Conservation (phyloP, 2,329 filamentous ascomycete genomes). For the Amauroascus verrucosus region DNA sequence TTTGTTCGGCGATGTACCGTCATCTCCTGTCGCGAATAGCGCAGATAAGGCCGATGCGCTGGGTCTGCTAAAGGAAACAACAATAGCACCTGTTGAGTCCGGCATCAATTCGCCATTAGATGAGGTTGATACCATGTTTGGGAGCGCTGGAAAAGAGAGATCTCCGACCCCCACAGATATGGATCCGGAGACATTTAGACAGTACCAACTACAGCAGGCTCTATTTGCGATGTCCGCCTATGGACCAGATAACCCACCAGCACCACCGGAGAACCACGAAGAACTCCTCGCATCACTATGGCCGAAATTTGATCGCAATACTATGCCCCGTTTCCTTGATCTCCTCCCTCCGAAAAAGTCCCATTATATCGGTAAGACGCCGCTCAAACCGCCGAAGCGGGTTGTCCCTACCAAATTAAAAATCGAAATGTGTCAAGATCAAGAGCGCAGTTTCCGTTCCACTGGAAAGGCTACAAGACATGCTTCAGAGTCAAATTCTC, state of each 20-base stretch:
- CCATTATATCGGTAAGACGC: constrained; percentile 66
- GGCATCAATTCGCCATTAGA: neutral
- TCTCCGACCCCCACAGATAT: constrained; percentile 29
- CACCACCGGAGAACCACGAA: constrained; percentile 60
- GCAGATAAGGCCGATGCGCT: constrained; percentile 18
- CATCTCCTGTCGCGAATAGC: constrained; percentile 28
- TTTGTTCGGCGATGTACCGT: constrained; percentile 38
- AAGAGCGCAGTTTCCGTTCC: constrained; percentile 77
- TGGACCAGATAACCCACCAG: constrained; percentile 52
- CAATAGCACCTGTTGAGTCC: neutral
- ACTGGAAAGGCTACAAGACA: constrained; percentile 49
- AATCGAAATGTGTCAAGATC: constrained; percentile 74
- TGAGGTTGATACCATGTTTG: constrained; percentile 6
- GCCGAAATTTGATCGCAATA: constrained; percentile 67
- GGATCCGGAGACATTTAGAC: constrained; percentile 33
- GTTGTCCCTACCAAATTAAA: constrained; percentile 79
- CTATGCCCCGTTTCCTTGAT: constrained; percentile 67
- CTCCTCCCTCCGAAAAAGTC: constrained; percentile 73
- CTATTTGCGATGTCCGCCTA: constrained; percentile 38
- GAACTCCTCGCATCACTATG: constrained; percentile 71
- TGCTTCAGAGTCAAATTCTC: constrained; percentile 44
- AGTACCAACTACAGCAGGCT: constrained; percentile 39
- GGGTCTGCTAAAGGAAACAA: neutral
- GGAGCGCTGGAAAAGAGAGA: constrained; percentile 22
- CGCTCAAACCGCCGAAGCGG: constrained; percentile 66